Base-by-base conservation (phyloP, 2,329 filamentous ascomycete species). In the Chlorencoelia australis region DNA sequence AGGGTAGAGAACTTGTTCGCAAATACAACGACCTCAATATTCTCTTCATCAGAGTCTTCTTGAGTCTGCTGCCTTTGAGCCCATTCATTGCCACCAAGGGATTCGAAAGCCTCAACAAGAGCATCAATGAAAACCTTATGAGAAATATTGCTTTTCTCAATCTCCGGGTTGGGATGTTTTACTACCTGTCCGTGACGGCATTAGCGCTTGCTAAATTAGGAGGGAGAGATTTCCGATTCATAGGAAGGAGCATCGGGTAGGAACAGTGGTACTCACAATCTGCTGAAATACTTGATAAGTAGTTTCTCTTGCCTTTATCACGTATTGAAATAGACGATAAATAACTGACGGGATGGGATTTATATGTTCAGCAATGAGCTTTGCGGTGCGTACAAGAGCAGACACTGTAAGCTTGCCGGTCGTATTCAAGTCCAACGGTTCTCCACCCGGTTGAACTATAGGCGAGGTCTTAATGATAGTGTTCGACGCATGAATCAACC, bases 401-500 rank as follows among this genome's bases (percentile, higher is more conserved):
- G 57, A 44, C 3, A 65, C 53, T 0, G 56, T 59, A 4, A 56
- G 51, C 35, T 63, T 46, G 10, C 63, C 61, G 0, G 57, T 60
- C 1, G 55, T 61, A 41, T 67, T 66, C 5, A 53, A 25, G 5
- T 36, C 38, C n/a, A 38, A 30, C 2, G 42, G 8, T 1, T 39
- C 19, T 18, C 35, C 27, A 25, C 44, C 40, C 14, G 28, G 13
- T 25, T 22, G 17, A n/a, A 45, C 35, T 32, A 32, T 42, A 8
- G 40, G 30, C 2, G 35, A 45, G 3, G 48, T 49, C 13, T 46
- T 47, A 36, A 63, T 48, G 25, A 66, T 55, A 25, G 37, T 42
- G 39, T 64, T 66, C 5, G 58, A 62, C 4, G 54, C 47, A 22
- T 58, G 51, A 7, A 66, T 50, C 20, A 66, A 47, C 61, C 60